Percentiles rank a stretch among this genome's conserved stretches.
These are phyloP conservation scores for Epichloe coenophiala DNA, from an alignment of 2,329 filamentous ascomycete genomes.

Conservation along the genomic window DNA sequence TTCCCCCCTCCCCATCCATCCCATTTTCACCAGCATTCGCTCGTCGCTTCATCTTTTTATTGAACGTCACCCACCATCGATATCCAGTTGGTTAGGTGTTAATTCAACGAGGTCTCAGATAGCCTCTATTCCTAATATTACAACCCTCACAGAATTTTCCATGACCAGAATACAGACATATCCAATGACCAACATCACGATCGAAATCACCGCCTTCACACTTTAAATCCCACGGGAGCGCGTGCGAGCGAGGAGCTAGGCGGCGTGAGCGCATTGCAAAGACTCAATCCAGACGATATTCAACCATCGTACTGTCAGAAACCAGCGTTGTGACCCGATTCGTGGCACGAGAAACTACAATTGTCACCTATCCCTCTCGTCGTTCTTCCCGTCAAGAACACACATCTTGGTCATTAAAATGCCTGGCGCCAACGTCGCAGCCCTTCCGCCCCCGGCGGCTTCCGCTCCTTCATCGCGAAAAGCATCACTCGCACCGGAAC, in stretches of 20 bases:
- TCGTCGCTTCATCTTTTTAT: slow-evolving; percentile 8
- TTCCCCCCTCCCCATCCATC: slow-evolving; percentile 12
- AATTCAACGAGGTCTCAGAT: slow-evolving; percentile 15
- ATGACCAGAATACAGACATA: slow-evolving; percentile 27
- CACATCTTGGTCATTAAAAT: slow-evolving; percentile 37
- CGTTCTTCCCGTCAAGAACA: slow-evolving; percentile 12
- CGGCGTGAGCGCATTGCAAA: slow-evolving; percentile 19
- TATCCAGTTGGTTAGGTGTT: slow-evolving; percentile 10
- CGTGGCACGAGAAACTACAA: slow-evolving; percentile 6
- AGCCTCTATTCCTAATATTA: slow-evolving; percentile 15
- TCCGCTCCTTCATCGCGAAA: slow-evolving; percentile 65
- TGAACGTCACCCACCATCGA: slow-evolving; percentile 12
- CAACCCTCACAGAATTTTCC: slow-evolving; percentile 23
- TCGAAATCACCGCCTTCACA: slow-evolving; percentile 45
- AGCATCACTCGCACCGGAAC: slow-evolving; percentile 66
- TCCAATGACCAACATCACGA: slow-evolving; percentile 39
- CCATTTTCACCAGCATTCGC: slow-evolving; percentile 8
- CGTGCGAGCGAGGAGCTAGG: slow-evolving; percentile 43
- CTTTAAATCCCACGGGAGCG: slow-evolving; percentile 60
- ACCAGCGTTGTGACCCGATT: slow-evolving; percentile 13
- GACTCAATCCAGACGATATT: slow-evolving; percentile 34
- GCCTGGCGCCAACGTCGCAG: slow-evolving; percentile 57
- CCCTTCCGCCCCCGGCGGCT: slow-evolving; percentile 47
- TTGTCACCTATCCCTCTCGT: slow-evolving; percentile 11
- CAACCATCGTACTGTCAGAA: slow-evolving; percentile 41